These are phyloP conservation scores for Ophiosphaerella herpotricha DNA, from an alignment of 2,329 filamentous ascomycete genomes.

Conservation along the genomic window DNA sequence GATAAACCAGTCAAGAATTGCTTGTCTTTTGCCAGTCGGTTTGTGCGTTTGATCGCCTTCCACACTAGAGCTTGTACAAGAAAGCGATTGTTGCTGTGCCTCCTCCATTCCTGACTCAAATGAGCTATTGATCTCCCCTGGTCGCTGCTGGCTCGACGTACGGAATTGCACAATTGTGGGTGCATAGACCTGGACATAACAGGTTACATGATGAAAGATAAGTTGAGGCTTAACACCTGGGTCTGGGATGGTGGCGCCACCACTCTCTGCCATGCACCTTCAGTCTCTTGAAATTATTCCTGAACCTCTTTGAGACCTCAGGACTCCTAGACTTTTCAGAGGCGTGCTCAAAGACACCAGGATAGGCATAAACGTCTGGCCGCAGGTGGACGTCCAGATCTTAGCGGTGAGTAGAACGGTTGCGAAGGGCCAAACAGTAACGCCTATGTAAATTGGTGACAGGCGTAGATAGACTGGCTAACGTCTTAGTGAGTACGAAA, in stretches of 20 bases:
- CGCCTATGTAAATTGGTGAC: no score
- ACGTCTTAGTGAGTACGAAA: not conserved
- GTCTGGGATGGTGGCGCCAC: slow-evolving; percentile 7
- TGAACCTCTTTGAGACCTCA: slow-evolving; percentile 28
- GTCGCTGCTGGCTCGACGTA: not conserved
- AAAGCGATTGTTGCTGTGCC: not conserved
- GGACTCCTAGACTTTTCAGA: slow-evolving; percentile 11
- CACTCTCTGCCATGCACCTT: slow-evolving; percentile 9
- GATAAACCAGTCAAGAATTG: slow-evolving; percentile 13
- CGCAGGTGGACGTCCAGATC: slow-evolving; percentile 20
- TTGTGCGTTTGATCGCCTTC: slow-evolving; percentile 1
- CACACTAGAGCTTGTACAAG: not conserved
- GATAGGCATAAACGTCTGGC: slow-evolving; percentile 4
- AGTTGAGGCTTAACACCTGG: slow-evolving; percentile 4
- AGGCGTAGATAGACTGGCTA: not conserved
- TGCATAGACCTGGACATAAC: slow-evolving; percentile 15
- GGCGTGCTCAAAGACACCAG: slow-evolving; percentile 22
- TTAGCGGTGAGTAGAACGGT: no score
- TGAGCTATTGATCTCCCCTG: not conserved
- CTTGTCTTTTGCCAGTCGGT: slow-evolving; percentile 8
- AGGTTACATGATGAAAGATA: slow-evolving; percentile 8
- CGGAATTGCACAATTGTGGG: slow-evolving; percentile 10
- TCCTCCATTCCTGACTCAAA: not conserved
- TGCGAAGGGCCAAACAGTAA: no score
- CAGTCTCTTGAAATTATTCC: slow-evolving; percentile 17